Percentiles rank a stretch among this genome's conserved stretches.
Conservation (phyloP, 768 basidiomycete genomes). For the Tubosaeta sp. region DNA sequence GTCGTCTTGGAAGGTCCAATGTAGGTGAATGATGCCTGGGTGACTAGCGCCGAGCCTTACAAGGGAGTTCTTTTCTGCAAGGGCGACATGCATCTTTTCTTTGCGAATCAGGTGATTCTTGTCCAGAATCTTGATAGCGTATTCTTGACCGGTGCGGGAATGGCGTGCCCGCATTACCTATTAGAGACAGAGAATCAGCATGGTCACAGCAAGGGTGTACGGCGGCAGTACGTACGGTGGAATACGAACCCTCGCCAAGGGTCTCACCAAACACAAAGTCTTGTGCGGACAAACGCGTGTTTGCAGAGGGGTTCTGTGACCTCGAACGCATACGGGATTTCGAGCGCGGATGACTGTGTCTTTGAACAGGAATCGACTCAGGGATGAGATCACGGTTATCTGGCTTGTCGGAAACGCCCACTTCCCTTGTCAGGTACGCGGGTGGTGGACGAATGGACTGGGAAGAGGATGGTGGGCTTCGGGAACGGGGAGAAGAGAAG, state of each 20-base stretch:
- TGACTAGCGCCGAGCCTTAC: constrained; percentile 61
- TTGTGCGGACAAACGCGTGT: constrained; percentile 42
- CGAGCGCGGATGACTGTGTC: constrained; percentile 30
- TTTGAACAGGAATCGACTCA: constrained; percentile 5
- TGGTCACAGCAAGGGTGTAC: constrained; percentile 1
- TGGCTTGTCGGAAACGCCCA: constrained; percentile 38
- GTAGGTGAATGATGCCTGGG: constrained; percentile 76
- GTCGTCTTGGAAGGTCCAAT: constrained; percentile 83
- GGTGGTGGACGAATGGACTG: constrained; percentile 41
- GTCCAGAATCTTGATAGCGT: constrained; percentile 79
- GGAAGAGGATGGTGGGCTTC: constrained; percentile 43
- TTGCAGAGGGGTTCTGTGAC: constrained; percentile 45
- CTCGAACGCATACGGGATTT: constrained; percentile 37
- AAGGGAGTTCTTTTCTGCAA: constrained; percentile 76
- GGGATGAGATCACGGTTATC: constrained; percentile 10
- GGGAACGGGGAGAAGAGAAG: constrained; percentile 60
- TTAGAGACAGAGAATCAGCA: constrained; percentile 6
- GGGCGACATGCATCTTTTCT: constrained; percentile 72
- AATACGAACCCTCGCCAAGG: constrained; percentile 82
- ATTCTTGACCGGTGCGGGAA: constrained; percentile 53
- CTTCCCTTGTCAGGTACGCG: constrained; percentile 54
- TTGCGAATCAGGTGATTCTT: constrained; percentile 79
- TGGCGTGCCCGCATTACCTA: constrained; percentile 59
- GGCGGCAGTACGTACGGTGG: constrained; percentile 51
- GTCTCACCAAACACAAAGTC: constrained; percentile 72